Base-by-base conservation (phyloP, 2,329 filamentous ascomycete species). In the Colletotrichum filicis region DNA sequence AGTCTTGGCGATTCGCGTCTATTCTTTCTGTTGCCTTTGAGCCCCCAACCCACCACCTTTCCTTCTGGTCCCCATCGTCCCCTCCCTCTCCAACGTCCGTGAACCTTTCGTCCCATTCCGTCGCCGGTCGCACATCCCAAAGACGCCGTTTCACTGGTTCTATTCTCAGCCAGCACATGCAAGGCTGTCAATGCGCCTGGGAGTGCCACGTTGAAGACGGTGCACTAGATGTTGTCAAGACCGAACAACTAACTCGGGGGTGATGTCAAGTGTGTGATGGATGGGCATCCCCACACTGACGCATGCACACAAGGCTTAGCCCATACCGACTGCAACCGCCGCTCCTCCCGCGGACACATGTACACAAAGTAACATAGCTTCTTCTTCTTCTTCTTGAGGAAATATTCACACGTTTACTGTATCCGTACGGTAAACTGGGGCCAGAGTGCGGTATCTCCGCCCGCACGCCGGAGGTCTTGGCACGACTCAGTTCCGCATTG, bases 391-490 rank as follows among this genome's bases (percentile, higher is more conserved):
- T 49, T n/a, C 42, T 49, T 11, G 42, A 19, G 42, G 42, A 49
- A 49, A 49, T 49, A 49, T 49, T 49, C 19, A 22, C 42, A 49
- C 16, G 42, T 22, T n/a, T 49, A n/a, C 42, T n/a, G 42, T 11
- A n/a, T n/a, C 42, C 42, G 19, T n/a, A 49, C 42, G 42, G 42
- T 19, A 49, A 49, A 49, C 42, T n/a, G 42, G 42, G 42, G 42
- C 42, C 42, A 49, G 66, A 32, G 57, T 46, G 58, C 30, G 64
- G 37, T 28, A 68, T 57, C 42, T 73, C 66, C 70, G 32, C 55
- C 57, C 53, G 24, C 19, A 60, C 59, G 66, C 46, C 70, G 70
- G 66, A 64, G 60, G 70, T 70, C 70, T 73, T 70, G 70, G 66
- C 66, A 55, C 66, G 66, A 73, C 60, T 65, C 60, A 70, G 66